Base-by-base conservation (phyloP, 2,329 filamentous ascomycete genomes). In the Penicillium sp. region DNA sequence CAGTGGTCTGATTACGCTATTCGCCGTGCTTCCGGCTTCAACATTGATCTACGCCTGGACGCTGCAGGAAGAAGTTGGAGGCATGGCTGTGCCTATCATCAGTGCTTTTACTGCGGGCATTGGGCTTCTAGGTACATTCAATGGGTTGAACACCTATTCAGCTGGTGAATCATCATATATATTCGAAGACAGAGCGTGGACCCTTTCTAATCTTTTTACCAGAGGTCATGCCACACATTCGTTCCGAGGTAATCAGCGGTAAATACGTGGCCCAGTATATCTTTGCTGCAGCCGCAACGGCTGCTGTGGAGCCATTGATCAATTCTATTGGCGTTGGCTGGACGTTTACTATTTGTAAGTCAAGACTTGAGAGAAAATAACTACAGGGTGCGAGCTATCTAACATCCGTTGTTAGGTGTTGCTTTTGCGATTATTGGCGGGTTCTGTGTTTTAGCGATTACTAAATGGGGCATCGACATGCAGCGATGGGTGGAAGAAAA, bases 251-350 rank as follows among this genome's bases (percentile, higher is more conserved):
- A 2, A 88, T 92, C 57, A 89, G 90, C 1, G 89, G 90, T 0
- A 95, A 95, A 75, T 95, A 93, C 75, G 87, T 92, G 65, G 81
- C 91, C 40, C 84, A 92, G 28, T 95, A 94, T 76, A 72, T 92
- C 3, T 91, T 92, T 65, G 91, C 88, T 1, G 91, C 90, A 12
- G 80, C 84, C 3, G 89, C 86, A 0, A 90, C 87, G 7, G 91
- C 89, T 0, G 85, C 87, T 0, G 90, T 91, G 62, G 80, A 94
- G 57, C 92, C 92, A 0, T 86, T 89, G 10, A 85, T 93, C 33
- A 79, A 91, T 61, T 80, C 77, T 28, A 90, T 94, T 59, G 91
- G 92, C 4, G 88, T 94, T 0, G 92, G 91, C 0, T 93, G 90
- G 89, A 92, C 92, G 73, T 88, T 86, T 60, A 93, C 91, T 0